phyloP scores from a whole-genome alignment of 768 basidiomycete species.

The Phlebiopsis gigantea region DNA sequence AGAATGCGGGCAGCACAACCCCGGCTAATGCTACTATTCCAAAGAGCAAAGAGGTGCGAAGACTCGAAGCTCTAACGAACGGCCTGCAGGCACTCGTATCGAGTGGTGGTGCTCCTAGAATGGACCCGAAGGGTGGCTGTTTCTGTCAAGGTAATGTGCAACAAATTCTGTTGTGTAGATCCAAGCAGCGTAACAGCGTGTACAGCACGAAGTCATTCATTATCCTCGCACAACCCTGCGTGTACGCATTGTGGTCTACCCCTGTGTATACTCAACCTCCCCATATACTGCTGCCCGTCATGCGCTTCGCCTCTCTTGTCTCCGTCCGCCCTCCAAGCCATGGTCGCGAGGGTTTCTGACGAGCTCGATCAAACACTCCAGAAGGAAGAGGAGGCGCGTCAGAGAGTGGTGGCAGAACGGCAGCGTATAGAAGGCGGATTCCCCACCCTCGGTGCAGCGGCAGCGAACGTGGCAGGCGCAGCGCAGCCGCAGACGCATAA shows the following conservation, averaged over 20 bases:
- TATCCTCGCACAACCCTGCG: background rate
- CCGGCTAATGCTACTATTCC: background rate
- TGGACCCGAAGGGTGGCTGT: background rate
- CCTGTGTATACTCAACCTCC: background rate
- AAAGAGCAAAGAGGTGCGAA: slow-evolving; percentile 1
- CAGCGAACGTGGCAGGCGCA: background rate
- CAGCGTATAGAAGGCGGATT: background rate
- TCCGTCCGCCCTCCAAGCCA: background rate
- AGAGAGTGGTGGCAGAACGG: background rate
- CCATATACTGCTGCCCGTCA: background rate
- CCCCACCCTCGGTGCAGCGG: background rate
- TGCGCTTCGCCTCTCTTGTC: background rate
- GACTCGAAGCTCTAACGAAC: background rate
- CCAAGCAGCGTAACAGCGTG: background rate
- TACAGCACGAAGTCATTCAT: background rate
- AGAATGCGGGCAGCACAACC: background rate
- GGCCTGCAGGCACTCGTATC: background rate
- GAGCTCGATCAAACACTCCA: background rate
- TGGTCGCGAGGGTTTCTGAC: background rate
- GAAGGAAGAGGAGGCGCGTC: background rate
- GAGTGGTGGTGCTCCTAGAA: background rate
- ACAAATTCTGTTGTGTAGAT: background rate
- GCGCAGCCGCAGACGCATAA: background rate
- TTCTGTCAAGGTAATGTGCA: slow-evolving; percentile 1
- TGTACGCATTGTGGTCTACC: slow-evolving; percentile 1